Base-by-base conservation (phyloP, 2,329 filamentous ascomycete genomes). In the Aspergillus felis region DNA sequence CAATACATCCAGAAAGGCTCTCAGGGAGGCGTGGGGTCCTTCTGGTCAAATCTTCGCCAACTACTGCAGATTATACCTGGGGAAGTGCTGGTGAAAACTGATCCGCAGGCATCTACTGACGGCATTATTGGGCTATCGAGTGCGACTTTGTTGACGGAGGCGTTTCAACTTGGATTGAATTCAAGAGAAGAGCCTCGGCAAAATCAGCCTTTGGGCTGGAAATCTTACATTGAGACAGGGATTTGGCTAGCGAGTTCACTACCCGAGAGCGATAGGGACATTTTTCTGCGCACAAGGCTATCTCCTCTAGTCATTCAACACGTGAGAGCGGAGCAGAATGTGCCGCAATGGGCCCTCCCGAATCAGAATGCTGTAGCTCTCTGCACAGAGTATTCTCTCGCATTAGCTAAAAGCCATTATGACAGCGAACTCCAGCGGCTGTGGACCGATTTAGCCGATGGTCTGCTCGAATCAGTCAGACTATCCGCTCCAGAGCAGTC, bases 1-100 rank as follows among this genome's bases (percentile, higher is more conserved):
- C 79, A 85, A 8, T 94, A 95, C 64, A 78, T 97, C 6, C 87
- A 89, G 60, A 90, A 87, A 66, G 93, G 94, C 2, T 96, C 93
- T 0, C 90, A 97, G 67, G 84, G 86, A n/a, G 88, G 89, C 3
- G 79, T 85, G 0, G 76, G 81, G 3, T 82, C 81, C 9, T 96
- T 87, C 68, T 99, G 94, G 94, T 74, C 80, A 27, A 84, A 83
- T 17, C 71, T 96, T 32, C 79, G 82, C 42, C 77, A 80, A 29
- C 74, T 97, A 0, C 70, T 96, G 51, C 71, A 74, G 25, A 70
- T 70, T 6, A 65, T 90, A 12, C 87, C 87, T 4, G 57, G 68
- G 5, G 77, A 82, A 24, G 71, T 86, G 51, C 58, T 76, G 38
- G 66, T 64, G 47, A 63, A 69, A 6, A 58, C 69, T 17, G 65